Evolutionary conservation across 441 rosid genomes (phyloP), one percentile per base, ranked within the genome.

Genomic region (Bruguiera hainesii): DNA sequence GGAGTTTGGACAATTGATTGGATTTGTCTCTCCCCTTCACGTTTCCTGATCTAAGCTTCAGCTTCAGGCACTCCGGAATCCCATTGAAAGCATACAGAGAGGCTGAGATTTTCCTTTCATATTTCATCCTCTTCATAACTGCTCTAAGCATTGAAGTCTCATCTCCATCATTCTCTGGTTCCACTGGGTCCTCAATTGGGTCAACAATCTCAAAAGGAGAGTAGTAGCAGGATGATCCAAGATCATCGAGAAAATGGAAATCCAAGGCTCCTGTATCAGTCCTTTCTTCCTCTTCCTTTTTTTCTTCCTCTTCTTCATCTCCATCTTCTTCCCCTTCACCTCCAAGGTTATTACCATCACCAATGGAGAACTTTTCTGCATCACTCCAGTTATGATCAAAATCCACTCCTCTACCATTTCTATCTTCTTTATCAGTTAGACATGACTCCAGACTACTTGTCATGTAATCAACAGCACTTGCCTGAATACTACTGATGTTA

Each of bases 71-170:
- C 78, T 88, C 88, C 0, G 83, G 57, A 69, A 86, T 82, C 20
- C 94, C 89, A 70, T 84, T 80, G 73, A 88, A 86, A 4, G 91
- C 89, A 42, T 86, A 83, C 1, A 84, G 80, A 7, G 94, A 88
- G 71, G 91, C 91, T 7, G 91, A 88, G 71, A 81, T 71, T 67
- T 84, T 86, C 64, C 89, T 74, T 66, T 86, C 94, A 28, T 81
- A 83, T 42, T 69, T 86, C 88, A 86, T 83, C 65, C 87, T 81
- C 75, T 76, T 75, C 86, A 86, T 75, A 39, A 80, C 83, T 56
- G 74, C 87, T 59, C 75, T 77, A 25, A 85, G 73, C 72, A 75
- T 73, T 0, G 85, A 73, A 4, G 88, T 81, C 64, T 82, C 84
- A 39, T 84, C 89, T 25, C 60, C 76, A 16, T 61, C 70, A 26